Conservation (phyloP, 1,139 yeast genomes). For the Debaryomyces udenii region DNA sequence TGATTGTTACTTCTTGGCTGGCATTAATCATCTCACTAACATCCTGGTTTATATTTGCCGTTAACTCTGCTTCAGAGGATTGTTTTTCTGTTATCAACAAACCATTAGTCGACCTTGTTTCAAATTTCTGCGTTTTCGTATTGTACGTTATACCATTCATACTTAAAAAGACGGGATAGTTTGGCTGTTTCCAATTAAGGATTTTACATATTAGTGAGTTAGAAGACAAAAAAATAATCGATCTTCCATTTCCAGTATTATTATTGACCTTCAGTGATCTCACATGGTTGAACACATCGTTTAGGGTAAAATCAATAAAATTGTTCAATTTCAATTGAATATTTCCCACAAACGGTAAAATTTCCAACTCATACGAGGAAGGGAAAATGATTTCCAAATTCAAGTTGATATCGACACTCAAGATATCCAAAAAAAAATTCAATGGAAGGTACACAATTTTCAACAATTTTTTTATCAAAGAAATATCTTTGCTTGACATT, state of each 20-base stretch:
- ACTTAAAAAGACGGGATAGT: conserved; percentile 88
- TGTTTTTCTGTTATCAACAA: conserved; percentile 30
- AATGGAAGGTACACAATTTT: conserved; percentile 60
- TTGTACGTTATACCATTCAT: conserved; percentile 66
- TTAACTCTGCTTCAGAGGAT: conserved; percentile 1
- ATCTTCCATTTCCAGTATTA: conserved; percentile 42
- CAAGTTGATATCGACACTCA: conserved; percentile 65
- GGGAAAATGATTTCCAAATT: conserved; percentile 85
- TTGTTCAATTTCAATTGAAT: conserved; percentile 58
- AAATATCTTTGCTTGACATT: conserved; percentile 42
- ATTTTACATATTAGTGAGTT: conserved; percentile 90
- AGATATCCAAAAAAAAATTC: conserved; percentile 54
- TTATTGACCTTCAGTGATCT: conserved; percentile 47
- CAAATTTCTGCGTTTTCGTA: conserved; percentile 30
- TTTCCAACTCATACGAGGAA: conserved; percentile 62
- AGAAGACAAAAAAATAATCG: conserved; percentile 80
- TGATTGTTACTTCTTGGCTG: conserved; percentile 45
- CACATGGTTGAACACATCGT: conserved; percentile 78
- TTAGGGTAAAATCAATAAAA: conserved; percentile 74
- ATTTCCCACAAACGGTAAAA: conserved; percentile 55
- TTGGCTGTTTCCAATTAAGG: conserved; percentile 97
- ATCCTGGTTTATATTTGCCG: conserved; percentile 9
- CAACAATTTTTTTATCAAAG: conserved; percentile 42
- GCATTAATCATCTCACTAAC: conserved; percentile 22
- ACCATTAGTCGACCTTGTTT: conserved; percentile 48